Base-by-base conservation (phyloP, 1,284 basidiomycete species). In the Erythrobasidium hasegawianum region DNA sequence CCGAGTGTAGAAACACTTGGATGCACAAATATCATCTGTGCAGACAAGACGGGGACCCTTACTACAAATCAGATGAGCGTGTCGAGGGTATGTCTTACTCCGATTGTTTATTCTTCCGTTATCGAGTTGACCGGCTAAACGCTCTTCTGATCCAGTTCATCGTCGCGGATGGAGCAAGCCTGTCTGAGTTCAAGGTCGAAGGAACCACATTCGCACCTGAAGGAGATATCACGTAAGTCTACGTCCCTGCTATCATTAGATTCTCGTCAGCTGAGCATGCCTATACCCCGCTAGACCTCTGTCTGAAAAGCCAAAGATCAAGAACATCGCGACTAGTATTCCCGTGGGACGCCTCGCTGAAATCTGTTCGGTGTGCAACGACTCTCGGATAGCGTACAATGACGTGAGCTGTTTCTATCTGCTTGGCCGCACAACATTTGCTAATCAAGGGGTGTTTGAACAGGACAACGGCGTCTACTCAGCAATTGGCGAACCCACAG, bases 51-150 rank as follows among this genome's bases (percentile, higher is more conserved):
- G 18, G 93, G 92, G 55, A 96, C 93, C 16, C 77, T 97, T 71
- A 96, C 93, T 3, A 96, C 91, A 14, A 96, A 93, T 78, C 91
- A 96, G 76, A 96, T 97, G 93, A 89, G 89, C 72, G 89, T 96
- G 18, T 86, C 90, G 33, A 85, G 84, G 78, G 89, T 89, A 75
- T 62, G 82, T 80, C 43, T 13, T 29, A 24, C n/a, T 24, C 13
- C 50, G 47, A 8, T 24, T 20, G 26, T 8, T 4, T 27, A 24
- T 45, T 3, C 18, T 18, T 59, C 64, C 9, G 26, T n/a, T n/a
- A n/a, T n/a, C n/a, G n/a, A n/a, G n/a, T n/a, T n/a, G n/a, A n/a
- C n/a, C 10, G 20, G 33, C 58, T 29, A 29, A 60, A 26, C 4
- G 14, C 10, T 27, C 27, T 11, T 10, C 54, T 49, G 14, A 8